Evolutionary conservation across 2,329 filamentous ascomycete species (phyloP).

Genomic region (Cyphellophora attinorum): DNA sequence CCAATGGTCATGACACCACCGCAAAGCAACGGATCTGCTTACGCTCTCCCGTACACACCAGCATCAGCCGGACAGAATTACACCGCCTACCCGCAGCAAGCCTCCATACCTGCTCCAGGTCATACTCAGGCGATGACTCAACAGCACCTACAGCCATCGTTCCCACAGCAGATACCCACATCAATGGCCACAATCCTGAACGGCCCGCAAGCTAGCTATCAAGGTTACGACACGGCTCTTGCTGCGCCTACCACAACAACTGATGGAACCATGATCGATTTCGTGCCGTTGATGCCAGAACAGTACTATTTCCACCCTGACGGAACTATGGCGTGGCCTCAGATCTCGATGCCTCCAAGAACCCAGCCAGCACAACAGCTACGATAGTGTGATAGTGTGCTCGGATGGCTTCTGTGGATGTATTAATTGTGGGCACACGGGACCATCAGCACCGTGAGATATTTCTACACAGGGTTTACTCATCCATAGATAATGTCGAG

Average conservation of each 20-base stretch:
- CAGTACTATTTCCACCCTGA: too few relatives aligned
- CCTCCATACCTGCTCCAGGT: neutral
- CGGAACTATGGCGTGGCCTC: too few relatives aligned
- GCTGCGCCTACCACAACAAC: neutral
- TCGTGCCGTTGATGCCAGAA: too few relatives aligned
- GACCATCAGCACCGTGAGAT: too few relatives aligned
- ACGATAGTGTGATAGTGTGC: too few relatives aligned
- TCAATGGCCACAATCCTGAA: constrained; percentile 2
- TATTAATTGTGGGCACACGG: too few relatives aligned
- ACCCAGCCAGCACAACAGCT: too few relatives aligned
- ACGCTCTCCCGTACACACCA: neutral
- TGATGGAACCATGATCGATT: neutral
- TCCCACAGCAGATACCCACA: neutral
- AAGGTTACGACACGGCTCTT: neutral
- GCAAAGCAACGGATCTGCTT: neutral
- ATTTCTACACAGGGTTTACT: too few relatives aligned
- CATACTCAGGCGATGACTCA: neutral
- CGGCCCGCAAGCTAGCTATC: neutral
- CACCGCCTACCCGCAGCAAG: neutral
- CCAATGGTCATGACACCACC: neutral
- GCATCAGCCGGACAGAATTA: neutral
- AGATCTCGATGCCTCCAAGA: too few relatives aligned
- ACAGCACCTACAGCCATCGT: neutral
- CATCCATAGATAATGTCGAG: too few relatives aligned
- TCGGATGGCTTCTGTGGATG: too few relatives aligned